These are phyloP conservation scores for Ophiostoma pallidulum DNA, from an alignment of 2,329 filamentous ascomycete species.

Conservation along the genomic window DNA sequence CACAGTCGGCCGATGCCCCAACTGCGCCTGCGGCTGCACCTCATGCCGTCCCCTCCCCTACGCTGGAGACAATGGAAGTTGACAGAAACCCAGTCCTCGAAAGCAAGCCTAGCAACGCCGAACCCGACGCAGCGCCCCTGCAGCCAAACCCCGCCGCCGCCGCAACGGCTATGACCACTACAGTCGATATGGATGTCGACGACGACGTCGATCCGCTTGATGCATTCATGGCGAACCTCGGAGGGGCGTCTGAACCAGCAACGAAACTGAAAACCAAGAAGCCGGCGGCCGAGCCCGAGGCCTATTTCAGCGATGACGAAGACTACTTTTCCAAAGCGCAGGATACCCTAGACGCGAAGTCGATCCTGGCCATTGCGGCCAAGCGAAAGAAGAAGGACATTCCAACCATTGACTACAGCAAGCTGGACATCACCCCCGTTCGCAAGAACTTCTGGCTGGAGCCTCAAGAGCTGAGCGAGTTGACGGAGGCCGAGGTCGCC, in stretches of 20 bases:
- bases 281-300: conserved; percentile 58
- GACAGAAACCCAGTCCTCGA: conserved; percentile 16
- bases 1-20: conserved; percentile 11
- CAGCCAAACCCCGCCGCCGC: conserved; percentile 39
- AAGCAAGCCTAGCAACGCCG: neutral
- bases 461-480: conserved; percentile 68
- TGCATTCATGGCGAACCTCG: conserved; percentile 81
- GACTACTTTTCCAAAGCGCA: conserved; percentile 51
- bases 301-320: conserved; percentile 83
- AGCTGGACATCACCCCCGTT: conserved; percentile 75
- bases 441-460: conserved; percentile 94
- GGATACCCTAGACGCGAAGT: conserved; percentile 37
- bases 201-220: conserved; percentile 83
- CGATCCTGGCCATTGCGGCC: conserved; percentile 43
- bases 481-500: conserved; percentile 76
- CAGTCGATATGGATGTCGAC: conserved; percentile 50
- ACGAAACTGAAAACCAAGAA: conserved; percentile 37
- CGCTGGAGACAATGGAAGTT: conserved; percentile 44
- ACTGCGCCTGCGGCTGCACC: conserved; percentile 9
- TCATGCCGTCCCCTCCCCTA: conserved; percentile 10
- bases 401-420: conserved; percentile 76
- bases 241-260: conserved; percentile 36
- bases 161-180: no score
- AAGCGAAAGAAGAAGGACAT: conserved; percentile 92
- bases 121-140: neutral